Base-by-base conservation (phyloP, 176 grass and related monocot genomes). In the Bromus sterilis region DNA sequence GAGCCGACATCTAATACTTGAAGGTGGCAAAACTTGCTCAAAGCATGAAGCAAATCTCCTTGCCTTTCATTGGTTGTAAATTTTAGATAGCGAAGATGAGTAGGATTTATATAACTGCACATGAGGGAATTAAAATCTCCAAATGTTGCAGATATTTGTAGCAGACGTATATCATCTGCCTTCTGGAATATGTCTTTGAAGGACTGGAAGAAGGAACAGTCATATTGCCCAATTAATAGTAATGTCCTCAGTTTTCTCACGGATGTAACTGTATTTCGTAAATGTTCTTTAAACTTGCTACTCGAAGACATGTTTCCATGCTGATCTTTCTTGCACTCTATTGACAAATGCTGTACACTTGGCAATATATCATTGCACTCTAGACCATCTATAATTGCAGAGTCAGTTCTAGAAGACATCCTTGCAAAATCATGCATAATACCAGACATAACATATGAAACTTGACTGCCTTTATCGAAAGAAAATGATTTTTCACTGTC, bases 361-460 rank as follows among this genome's bases (percentile, higher is more conserved):
- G 55, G 4, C 1, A 41, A 5, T 0, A 91, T 53, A 1, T 83
- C 23, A 55, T 16, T 78, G 13, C 39, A 33, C 13, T 46, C 20
- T 0, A 37, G 12, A 49, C 74, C 77, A 58, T 82, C 64, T 34
- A 85, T 42, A 42, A 44, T 36, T 0, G 11, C 62, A 26, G 29
- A 74, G 0, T 85, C 77, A 4, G 24, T 0, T 62, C 18, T 15
- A 31, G 84, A 77, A 65, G 83, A 40, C 1, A 74, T 61, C 41
- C 37, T 30, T 14, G 87, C 77, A 49, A 90, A 64, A 49, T 93
- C 91, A 53, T 87, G 56, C 76, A 93, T 87, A 1, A 90, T 56
- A n/a, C 78, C 84, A 61, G 59, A 74, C 23, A 82, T 63, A 24
- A 57, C 14, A 44, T 46, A 70, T 3, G 0, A 9, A 11, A 1